These are phyloP conservation scores for Emergomyces pasteurianus DNA, from an alignment of 2,329 filamentous ascomycete species.

Conservation along the genomic window DNA sequence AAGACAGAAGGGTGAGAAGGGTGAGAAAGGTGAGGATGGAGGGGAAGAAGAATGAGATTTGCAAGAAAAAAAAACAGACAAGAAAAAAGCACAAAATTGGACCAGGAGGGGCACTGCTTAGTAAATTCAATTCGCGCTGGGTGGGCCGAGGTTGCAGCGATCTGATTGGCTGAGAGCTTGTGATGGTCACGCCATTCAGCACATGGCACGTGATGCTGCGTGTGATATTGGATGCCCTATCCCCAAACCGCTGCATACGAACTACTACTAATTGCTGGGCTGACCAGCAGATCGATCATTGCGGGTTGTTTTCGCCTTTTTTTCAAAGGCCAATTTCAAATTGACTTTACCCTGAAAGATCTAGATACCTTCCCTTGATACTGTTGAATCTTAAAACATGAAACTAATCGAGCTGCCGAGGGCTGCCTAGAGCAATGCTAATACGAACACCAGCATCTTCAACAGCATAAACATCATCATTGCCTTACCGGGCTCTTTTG, in stretches of 20 bases:
- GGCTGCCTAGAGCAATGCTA: too few species aligned
- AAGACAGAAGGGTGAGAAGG: slow-evolving; percentile 6
- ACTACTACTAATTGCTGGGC: too few species aligned
- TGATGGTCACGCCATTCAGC: background rate
- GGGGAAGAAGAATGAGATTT: slow-evolving; percentile 7
- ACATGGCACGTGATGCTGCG: background rate
- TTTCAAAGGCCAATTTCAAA: too few species aligned
- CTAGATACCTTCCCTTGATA: too few species aligned
- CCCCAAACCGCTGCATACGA: background rate
- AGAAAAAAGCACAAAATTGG: slow-evolving; percentile 9
- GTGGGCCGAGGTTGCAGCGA: background rate
- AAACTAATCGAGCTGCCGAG: too few species aligned
- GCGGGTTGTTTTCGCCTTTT: too few species aligned
- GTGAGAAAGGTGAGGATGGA: slow-evolving; percentile 7
- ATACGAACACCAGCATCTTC: too few species aligned
- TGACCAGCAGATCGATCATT: too few species aligned
- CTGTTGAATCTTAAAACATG: too few species aligned
- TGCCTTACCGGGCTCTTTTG: background rate
- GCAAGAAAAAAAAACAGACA: slow-evolving; percentile 14
- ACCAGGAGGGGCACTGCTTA: background rate
- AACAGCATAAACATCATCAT: too few species aligned
- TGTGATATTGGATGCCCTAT: background rate
- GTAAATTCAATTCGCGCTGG: background rate
- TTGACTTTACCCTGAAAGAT: too few species aligned
- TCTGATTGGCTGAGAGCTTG: background rate